A percentile compares a stretch with the other conserved stretches of the same genome.
Conservation (phyloP, 805 yeast genomes). For the Yamadazyma kitorensis region DNA sequence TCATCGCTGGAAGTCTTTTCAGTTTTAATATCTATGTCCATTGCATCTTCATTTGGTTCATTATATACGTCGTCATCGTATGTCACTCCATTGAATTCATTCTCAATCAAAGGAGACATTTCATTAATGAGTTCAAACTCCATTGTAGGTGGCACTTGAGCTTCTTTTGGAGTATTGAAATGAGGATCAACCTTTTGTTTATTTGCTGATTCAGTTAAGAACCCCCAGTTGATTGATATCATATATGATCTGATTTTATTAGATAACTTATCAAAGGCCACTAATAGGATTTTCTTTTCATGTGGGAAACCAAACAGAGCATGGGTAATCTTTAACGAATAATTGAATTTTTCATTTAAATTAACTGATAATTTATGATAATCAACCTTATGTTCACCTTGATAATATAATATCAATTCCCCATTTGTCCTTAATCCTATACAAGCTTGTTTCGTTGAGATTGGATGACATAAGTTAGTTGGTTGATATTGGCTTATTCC, state of each 20-base stretch:
- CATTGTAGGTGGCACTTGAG: constrained; percentile 41
- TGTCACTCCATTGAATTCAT: constrained; percentile 8
- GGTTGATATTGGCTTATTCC: constrained; percentile 59
- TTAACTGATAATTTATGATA: constrained; percentile 39
- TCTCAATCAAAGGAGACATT: constrained; percentile 10
- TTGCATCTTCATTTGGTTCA: constrained; percentile 11
- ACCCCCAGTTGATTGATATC: constrained; percentile 56
- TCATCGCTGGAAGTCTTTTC: background rate
- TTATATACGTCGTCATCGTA: constrained; percentile 12
- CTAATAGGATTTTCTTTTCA: constrained; percentile 45
- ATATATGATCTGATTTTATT: constrained; percentile 39
- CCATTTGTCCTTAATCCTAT: constrained; percentile 66
- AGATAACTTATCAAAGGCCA: constrained; percentile 36
- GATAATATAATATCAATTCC: constrained; percentile 56
- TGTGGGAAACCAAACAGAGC: constrained; percentile 54
- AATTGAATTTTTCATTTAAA: constrained; percentile 23
- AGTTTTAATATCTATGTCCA: constrained; percentile 14
- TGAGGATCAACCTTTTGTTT: constrained; percentile 46
- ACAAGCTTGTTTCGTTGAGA: constrained; percentile 66
- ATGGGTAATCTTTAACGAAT: constrained; percentile 12
- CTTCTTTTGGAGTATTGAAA: constrained; percentile 48
- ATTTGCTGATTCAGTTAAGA: constrained; percentile 44
- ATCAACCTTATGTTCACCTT: constrained; percentile 60
- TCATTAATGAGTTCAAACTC: constrained; percentile 11
- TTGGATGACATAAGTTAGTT: constrained; percentile 65